A percentile compares a stretch with the other conserved stretches of the same genome.
Evolutionary conservation across 495 filamentous ascomycete species (phyloP).

Genomic region (Lophiotrema nucula): DNA sequence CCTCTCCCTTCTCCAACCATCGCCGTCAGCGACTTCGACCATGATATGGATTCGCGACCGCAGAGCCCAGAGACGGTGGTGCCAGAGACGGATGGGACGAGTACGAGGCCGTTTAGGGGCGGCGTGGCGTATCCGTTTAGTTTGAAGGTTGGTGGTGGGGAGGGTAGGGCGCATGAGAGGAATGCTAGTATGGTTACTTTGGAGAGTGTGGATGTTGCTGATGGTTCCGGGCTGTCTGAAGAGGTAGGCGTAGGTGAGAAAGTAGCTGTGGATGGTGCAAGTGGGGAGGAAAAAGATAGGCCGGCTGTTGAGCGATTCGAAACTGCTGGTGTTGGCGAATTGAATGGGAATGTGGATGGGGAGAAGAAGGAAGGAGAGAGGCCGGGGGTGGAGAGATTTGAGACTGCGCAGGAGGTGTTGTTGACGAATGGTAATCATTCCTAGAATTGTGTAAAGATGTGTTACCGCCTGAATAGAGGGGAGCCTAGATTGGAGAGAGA

Average conservation of each 20-base stretch:
- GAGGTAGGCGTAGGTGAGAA: not conserved
- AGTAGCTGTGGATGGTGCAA: not conserved
- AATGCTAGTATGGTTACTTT: constrained; percentile 32
- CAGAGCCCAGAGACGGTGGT: constrained; percentile 21
- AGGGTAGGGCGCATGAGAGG: constrained; percentile 15
- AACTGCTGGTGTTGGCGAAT: not conserved
- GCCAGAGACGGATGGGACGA: constrained; percentile 18
- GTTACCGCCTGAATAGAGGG: too few species aligned
- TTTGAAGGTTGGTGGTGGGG: constrained; percentile 24
- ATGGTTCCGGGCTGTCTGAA: not conserved
- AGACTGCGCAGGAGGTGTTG: constrained; percentile 21
- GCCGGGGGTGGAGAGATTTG: constrained; percentile 24
- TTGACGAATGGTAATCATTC: not conserved
- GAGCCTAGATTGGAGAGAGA: too few species aligned
- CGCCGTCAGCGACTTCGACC: not conserved
- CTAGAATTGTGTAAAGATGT: too few species aligned
- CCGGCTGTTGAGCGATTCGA: not conserved
- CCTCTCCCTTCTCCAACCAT: constrained; percentile 4
- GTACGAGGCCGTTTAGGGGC: constrained; percentile 25
- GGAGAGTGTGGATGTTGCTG: constrained; percentile 10
- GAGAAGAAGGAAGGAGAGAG: constrained; percentile 11
- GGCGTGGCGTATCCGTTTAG: constrained; percentile 35
- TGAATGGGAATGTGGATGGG: constrained; percentile 3
- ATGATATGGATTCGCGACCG: constrained; percentile 1
- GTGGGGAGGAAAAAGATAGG: not conserved